Conservation (phyloP, 2,329 filamentous ascomycete genomes). For the Apiospora malaysiana region DNA sequence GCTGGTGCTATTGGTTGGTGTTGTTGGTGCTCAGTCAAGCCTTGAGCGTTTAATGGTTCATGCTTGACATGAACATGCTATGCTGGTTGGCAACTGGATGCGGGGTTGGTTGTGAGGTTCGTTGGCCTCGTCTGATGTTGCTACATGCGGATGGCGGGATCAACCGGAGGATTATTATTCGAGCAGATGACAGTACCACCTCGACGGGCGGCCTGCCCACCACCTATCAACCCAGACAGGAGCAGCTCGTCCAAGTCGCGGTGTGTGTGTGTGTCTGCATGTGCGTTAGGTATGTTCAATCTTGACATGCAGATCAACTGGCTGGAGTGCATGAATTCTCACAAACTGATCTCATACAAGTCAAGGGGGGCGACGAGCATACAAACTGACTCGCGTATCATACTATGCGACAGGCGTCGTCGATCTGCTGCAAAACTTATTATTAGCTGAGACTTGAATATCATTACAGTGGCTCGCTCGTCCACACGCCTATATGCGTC, state of each 20-base stretch:
- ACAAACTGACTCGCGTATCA: slow-evolving; percentile 13
- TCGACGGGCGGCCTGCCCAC: background rate
- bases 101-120: slow-evolving; percentile 2
- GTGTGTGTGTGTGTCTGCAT: background rate
- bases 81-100: slow-evolving; percentile 15
- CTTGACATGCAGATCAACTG: background rate
- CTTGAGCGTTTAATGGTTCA: slow-evolving; percentile 15
- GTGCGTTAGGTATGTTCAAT: background rate
- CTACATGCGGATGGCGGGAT: slow-evolving; percentile 18
- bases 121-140: slow-evolving; percentile 17
- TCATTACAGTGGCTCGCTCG: background rate
- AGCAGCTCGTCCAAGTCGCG: background rate
- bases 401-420: slow-evolving; percentile 8
- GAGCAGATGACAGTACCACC: slow-evolving; percentile 17
- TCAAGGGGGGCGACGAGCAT: slow-evolving; percentile 24
- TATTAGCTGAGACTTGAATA: background rate
- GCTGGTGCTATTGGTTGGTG: slow-evolving; percentile 1
- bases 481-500: background rate
- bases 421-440: slow-evolving; percentile 13
- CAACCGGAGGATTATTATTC: slow-evolving; percentile 15
- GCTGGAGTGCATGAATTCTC: slow-evolving; percentile 25
- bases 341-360: slow-evolving; percentile 25
- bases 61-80: slow-evolving; percentile 9
- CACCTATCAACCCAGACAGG: background rate
- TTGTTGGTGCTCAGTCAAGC: slow-evolving; percentile 12